Evolutionary conservation across 1,284 basidiomycete species (phyloP).

Genomic region (Coniophora puteana): DNA sequence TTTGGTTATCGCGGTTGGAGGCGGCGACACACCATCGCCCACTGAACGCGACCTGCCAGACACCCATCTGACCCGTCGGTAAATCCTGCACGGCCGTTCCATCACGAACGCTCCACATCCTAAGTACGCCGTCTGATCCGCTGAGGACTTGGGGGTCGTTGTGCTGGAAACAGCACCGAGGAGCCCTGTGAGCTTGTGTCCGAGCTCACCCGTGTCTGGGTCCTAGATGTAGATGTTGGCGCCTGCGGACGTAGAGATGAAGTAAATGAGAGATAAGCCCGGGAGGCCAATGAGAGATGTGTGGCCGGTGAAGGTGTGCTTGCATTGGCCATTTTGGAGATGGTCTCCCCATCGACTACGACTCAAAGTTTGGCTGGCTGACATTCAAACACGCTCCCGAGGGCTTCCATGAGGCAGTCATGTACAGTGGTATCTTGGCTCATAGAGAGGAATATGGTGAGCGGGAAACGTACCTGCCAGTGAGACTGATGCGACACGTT

Average conservation of each 20-base stretch:
- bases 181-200: slow-evolving; percentile 81
- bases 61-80: slow-evolving; percentile 83
- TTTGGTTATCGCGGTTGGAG: slow-evolving; percentile 75
- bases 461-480: slow-evolving; percentile 58
- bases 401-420: too few species aligned
- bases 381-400: too few species aligned
- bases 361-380: slow-evolving; percentile 1
- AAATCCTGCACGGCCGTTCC: slow-evolving; percentile 83
- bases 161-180: slow-evolving; percentile 96
- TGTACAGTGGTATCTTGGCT: too few species aligned
- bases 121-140: slow-evolving; percentile 92
- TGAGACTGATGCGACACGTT: slow-evolving; percentile 72
- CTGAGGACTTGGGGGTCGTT: slow-evolving; percentile 94
- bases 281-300: slow-evolving; percentile 87
- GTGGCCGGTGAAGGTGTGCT: slow-evolving; percentile 80
- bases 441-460: too few species aligned
- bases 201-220: slow-evolving; percentile 74
- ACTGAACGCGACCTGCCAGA: slow-evolving; percentile 97
- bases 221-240: slow-evolving; percentile 92
- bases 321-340: slow-evolving; percentile 73
- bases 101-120: slow-evolving; percentile 93
- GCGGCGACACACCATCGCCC: slow-evolving; percentile 91
- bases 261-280: slow-evolving; percentile 81
- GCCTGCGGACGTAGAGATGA: slow-evolving; percentile 93
- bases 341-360: slow-evolving; percentile 65